Evolutionary conservation across 768 basidiomycete species (phyloP).

Genomic region (Boletus tomentosulus): DNA sequence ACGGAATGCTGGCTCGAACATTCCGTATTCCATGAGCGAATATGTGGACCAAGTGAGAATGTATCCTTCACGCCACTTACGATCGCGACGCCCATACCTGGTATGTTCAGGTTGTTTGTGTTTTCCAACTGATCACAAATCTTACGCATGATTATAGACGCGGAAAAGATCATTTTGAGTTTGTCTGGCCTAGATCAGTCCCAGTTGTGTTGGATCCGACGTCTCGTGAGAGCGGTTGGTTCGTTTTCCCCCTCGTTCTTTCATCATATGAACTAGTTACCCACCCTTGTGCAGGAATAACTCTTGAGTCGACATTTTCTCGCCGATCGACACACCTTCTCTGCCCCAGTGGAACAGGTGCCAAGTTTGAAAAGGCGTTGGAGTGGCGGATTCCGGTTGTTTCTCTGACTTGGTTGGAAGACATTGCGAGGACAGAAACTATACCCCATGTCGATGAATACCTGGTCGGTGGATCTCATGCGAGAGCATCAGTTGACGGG

Average conservation of each 20-base stretch:
- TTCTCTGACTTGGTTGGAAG: conserved; percentile 62
- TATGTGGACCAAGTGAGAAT: conserved; percentile 65
- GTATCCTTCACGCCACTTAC: conserved; percentile 66
- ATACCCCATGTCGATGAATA: conserved; percentile 38
- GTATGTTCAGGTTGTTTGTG: conserved; percentile 31
- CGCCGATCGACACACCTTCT: conserved; percentile 75
- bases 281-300: conserved; percentile 42
- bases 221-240: conserved; percentile 20
- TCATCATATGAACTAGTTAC: background rate
- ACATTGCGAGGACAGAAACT: conserved; percentile 49
- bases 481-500: conserved; percentile 37
- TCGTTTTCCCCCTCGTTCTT: background rate
- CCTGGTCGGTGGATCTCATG: conserved; percentile 28
- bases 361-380: conserved; percentile 72
- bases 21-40: conserved; percentile 71
- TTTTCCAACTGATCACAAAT: background rate
- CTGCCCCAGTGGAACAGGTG: conserved; percentile 64
- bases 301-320: conserved; percentile 54
- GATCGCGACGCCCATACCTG: conserved; percentile 53
- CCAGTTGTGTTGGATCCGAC: conserved; percentile 58
- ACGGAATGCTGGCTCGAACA: conserved; percentile 95
- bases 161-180: conserved; percentile 56
- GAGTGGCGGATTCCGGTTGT: conserved; percentile 81
- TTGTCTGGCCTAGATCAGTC: conserved; percentile 74
- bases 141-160: conserved; percentile 35